phyloP scores from a whole-genome alignment of 768 basidiomycete genomes.

The Tephrocybe sp. region DNA sequence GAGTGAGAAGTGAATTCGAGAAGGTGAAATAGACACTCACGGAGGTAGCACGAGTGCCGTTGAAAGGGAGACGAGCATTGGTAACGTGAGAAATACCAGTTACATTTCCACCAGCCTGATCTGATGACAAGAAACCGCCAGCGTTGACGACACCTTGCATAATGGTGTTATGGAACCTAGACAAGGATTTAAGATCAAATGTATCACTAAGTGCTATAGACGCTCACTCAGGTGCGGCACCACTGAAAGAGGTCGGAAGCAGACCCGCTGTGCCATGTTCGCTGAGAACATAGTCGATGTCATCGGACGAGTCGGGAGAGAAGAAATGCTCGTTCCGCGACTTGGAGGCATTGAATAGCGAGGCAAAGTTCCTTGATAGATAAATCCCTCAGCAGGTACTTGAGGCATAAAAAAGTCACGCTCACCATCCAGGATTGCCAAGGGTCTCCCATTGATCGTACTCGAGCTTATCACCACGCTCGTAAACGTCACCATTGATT shows the following conservation, averaged over 20 bases:
- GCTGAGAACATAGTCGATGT: slow-evolving; percentile 1
- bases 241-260: neutral
- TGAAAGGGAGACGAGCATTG: slow-evolving; percentile 1
- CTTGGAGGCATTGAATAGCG: neutral
- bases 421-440: slow-evolving; percentile 3
- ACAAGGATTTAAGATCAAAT: no score
- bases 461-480: no score
- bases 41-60: slow-evolving; percentile 1
- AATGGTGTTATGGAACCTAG: no score
- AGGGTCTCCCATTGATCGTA: no score
- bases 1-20: neutral
- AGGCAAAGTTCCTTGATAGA: neutral
- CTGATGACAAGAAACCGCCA: neutral
- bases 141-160: neutral
- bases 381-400: neutral
- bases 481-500: no score
- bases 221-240: no score
- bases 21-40: neutral
- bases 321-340: slow-evolving; percentile 2
- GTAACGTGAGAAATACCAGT: slow-evolving; percentile 2
- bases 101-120: neutral
- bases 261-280: slow-evolving; percentile 1
- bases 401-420: neutral
- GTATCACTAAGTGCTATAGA: no score
- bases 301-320: neutral